A percentile compares a stretch with the other conserved stretches of the same genome.
Evolutionary conservation across 805 yeast species (phyloP).

Genomic region (Yarrowia sp.): DNA sequence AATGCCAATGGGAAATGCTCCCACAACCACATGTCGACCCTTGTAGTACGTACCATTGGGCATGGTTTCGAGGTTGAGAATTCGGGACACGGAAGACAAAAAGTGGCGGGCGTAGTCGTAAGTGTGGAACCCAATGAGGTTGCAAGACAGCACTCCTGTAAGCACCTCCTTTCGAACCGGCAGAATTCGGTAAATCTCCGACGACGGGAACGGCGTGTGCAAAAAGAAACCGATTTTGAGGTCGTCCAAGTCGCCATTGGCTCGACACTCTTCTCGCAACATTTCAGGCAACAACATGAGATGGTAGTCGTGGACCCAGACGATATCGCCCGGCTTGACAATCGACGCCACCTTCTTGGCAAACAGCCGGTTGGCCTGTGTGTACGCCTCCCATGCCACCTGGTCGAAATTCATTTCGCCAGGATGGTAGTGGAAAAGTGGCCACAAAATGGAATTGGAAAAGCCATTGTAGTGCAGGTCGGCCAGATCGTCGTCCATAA

Average conservation of each 20-base stretch:
- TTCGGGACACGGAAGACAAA: conserved; percentile 80
- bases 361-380: conserved; percentile 83
- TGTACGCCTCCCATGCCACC: conserved; percentile 95
- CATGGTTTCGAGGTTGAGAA: conserved; percentile 73
- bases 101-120: conserved; percentile 98
- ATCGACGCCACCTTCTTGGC: conserved; percentile 68
- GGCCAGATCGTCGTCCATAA: conserved; percentile 82
- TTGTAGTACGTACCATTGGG: conserved; percentile 87
- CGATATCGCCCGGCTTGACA: conserved; percentile 77
- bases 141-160: conserved; percentile 89
- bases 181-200: conserved; percentile 90
- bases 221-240: conserved; percentile 87
- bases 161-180: conserved; percentile 94
- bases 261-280: conserved; percentile 59
- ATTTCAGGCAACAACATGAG: conserved; percentile 91
- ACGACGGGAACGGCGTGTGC: conserved; percentile 97
- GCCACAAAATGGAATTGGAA: conserved; percentile 94
- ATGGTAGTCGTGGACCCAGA: conserved; percentile 99
- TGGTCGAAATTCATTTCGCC: conserved; percentile 99
- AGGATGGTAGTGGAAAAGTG: conserved; percentile 96
- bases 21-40: conserved; percentile 76
- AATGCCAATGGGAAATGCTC: conserved; percentile 99
- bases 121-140: conserved; percentile 96
- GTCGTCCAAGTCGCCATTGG: conserved; percentile 44
- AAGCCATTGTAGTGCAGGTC: conserved; percentile 97